Conservation (phyloP, 1,139 yeast species). For the Ashbya aceris region DNA sequence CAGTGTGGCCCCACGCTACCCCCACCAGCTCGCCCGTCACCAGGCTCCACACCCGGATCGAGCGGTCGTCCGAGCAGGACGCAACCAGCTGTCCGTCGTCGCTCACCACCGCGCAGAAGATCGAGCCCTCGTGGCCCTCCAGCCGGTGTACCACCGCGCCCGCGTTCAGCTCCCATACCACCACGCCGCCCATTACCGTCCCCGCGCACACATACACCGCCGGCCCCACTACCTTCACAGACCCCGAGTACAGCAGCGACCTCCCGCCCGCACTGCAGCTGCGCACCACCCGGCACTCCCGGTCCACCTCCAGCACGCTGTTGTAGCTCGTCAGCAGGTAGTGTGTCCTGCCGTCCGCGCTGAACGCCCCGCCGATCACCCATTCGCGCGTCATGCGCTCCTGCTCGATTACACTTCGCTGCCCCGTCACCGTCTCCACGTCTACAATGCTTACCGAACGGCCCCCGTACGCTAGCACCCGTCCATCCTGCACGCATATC, state of each 20-base stretch:
- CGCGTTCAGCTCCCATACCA: constrained; percentile 58
- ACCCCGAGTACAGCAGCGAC: constrained; percentile 81
- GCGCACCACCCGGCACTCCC: constrained; percentile 30
- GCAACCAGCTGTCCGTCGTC: constrained; percentile 45
- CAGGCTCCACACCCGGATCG: constrained; percentile 68
- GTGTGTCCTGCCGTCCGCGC: constrained; percentile 31
- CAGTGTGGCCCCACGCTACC: constrained; percentile 94
- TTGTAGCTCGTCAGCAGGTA: constrained; percentile 77
- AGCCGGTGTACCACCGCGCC: constrained; percentile 45
- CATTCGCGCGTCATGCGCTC: constrained; percentile 64
- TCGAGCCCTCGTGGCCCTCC: constrained; percentile 80
- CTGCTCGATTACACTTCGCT: constrained; percentile 14
- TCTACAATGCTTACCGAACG: constrained; percentile 49
- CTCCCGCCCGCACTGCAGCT: constrained; percentile 43
- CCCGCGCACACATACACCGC: constrained; percentile 67
- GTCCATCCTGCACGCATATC: constrained; percentile 35
- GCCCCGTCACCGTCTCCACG: constrained; percentile 26
- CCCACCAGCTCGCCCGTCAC: constrained; percentile 48
- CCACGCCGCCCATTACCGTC: constrained; percentile 82
- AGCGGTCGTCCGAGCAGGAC: constrained; percentile 90
- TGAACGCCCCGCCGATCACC: constrained; percentile 57
- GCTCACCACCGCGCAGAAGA: constrained; percentile 70
- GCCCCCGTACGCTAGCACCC: constrained; percentile 56
- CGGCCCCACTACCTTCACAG: constrained; percentile 43
- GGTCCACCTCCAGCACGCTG: constrained; percentile 35